Evolutionary conservation across 2,329 filamentous ascomycete species (phyloP), one percentile per base, ranked within the genome.

Genomic region (Lachnellula occidentalis): DNA sequence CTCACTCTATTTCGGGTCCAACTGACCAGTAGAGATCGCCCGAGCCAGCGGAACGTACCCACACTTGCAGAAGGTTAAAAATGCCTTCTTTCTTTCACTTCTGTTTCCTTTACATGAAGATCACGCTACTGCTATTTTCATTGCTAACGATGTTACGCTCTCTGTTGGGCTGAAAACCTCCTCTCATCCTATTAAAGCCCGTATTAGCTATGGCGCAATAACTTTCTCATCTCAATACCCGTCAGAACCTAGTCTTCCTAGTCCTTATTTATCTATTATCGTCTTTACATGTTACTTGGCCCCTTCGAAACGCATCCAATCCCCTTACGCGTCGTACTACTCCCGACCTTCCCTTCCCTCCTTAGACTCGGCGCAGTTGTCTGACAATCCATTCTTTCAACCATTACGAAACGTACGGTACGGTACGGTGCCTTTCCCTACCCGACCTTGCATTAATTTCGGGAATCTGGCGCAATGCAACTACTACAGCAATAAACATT

Each of bases 201-300:
- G 31, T 39, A 36, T 8, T 15, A 19, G 21, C 37, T 48, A 61
- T 61, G 57, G 61, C 54, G 57, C 56, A 61, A 61, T 61, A 60
- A 53, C 36, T 49, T 45, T 51, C 45, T 54, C 51, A 49, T 53
- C 49, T 51, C 48, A 42, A 45, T 48, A 21, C 39, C 49, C 50
- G 24, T 37, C 39, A 48, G 27, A 54, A 49, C 51, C 50, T 34
- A 27, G 48, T 14, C 14, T 48, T 53, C 42, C 34, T 39, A 31
- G 27, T 31, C 27, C 2, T 31, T 31, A 11, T 31, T 42, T 50
- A 31, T 34, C 21, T 53, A 42, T 46, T 53, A 45, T 41, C 24
- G 17, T 56, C 37, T 58, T 56, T 60, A 50, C 58, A 61, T 55
- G 58, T 63, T 60, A 59, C 59, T 60, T 61, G 50, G 41, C 36